phyloP scores from a whole-genome alignment of 176 grass and related monocot species.

The Bolboschoenus planiculmis region DNA sequence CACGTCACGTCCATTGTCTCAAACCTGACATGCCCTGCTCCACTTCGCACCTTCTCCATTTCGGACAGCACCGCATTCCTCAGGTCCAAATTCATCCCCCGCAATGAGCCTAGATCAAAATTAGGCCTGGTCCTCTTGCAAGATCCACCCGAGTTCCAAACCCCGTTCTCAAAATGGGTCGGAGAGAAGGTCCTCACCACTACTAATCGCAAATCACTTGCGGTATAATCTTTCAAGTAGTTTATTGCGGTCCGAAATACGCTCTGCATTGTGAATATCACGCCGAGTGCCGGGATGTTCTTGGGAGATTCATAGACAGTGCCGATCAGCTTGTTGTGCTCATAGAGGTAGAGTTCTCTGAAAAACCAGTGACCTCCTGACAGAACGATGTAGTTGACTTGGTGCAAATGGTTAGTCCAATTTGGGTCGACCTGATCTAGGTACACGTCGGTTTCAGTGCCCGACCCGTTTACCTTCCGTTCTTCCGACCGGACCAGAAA shows the following conservation, averaged over 20 bases:
- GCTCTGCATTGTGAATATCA: neutral
- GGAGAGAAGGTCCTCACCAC: conserved; percentile 18
- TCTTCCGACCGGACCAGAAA: conserved; percentile 12
- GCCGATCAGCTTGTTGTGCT: conserved; percentile 18
- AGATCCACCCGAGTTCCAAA: conserved; percentile 29
- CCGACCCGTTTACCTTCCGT: neutral
- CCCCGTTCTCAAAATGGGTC: conserved; percentile 33
- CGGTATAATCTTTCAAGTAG: conserved; percentile 8
- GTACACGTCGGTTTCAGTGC: neutral
- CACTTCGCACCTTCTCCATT: neutral
- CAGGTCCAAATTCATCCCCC: conserved; percentile 17
- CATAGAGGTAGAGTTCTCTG: conserved; percentile 10
- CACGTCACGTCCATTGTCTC: neutral
- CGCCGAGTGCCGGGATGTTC: conserved; percentile 2
- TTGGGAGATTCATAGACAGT: neutral
- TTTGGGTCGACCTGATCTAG: conserved; percentile 15
- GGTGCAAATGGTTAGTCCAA: conserved; percentile 18
- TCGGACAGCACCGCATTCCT: conserved; percentile 30
- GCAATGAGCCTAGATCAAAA: neutral
- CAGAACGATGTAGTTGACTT: conserved; percentile 16
- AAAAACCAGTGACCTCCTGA: conserved; percentile 29
- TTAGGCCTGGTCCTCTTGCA: conserved; percentile 31
- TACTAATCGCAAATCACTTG: neutral
- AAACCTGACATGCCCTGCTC: neutral
- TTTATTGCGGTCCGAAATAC: conserved; percentile 18